A percentile compares a stretch with the other conserved stretches of the same genome.
Conservation (phyloP, 352 stramenopile genomes). For the Albugo candida region DNA sequence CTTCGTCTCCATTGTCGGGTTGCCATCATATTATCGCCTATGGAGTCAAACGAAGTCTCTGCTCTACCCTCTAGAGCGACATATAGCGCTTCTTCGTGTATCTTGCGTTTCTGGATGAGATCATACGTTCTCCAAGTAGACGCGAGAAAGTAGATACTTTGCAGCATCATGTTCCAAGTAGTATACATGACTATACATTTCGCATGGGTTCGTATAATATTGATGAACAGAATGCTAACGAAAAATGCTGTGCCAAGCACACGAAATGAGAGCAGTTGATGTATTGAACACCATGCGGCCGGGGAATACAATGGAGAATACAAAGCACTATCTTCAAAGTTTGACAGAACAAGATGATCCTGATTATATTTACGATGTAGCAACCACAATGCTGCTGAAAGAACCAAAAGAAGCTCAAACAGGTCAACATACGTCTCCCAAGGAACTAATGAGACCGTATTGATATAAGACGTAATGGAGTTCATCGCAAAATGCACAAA, state of each 20-base stretch:
- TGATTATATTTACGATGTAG: constrained; percentile 16
- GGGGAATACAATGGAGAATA: constrained; percentile 20
- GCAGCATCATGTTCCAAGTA: constrained; percentile 71
- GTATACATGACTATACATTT: constrained; percentile 59
- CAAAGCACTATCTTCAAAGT: not conserved
- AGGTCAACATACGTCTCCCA: constrained; percentile 36
- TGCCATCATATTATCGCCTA: too few relatives aligned
- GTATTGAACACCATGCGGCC: constrained; percentile 20
- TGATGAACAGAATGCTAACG: constrained; percentile 26
- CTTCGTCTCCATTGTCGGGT: constrained; percentile 9
- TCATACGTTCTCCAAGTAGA: too few relatives aligned
- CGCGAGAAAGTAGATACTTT: constrained; percentile 42
- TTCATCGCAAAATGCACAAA: too few relatives aligned
- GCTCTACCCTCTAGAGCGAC: constrained; percentile 24
- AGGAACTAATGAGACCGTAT: too few relatives aligned
- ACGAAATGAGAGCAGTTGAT: constrained; percentile 20
- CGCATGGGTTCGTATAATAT: constrained; percentile 26
- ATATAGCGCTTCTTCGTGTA: constrained; percentile 1
- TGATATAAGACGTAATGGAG: too few relatives aligned
- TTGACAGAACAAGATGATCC: constrained; percentile 11
- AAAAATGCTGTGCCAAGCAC: constrained; percentile 23
- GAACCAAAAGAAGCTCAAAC: constrained; percentile 19
- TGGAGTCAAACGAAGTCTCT: too few relatives aligned
- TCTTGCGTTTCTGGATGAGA: too few relatives aligned
- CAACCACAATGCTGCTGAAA: constrained; percentile 28